phyloP scores from a whole-genome alignment of 208 protist species.

The Trypanosoma boissoni region DNA sequence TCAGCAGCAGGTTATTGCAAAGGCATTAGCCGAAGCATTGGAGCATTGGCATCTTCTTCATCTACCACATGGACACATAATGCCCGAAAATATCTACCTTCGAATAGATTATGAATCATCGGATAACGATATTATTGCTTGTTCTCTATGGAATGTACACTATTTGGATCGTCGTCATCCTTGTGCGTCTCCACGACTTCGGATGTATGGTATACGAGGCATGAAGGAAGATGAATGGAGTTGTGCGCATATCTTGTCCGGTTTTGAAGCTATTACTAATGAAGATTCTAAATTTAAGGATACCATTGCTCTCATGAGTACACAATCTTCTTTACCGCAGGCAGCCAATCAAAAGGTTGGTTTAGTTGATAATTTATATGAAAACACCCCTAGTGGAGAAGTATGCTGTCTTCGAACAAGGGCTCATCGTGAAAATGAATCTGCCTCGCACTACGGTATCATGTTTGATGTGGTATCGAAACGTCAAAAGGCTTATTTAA shows the following conservation, averaged over 20 bases:
- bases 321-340: slow-evolving; percentile 41
- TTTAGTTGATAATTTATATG: slow-evolving; percentile 45
- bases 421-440: slow-evolving; percentile 30
- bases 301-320: slow-evolving; percentile 26
- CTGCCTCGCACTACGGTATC: slow-evolving; percentile 86
- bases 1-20: slow-evolving; percentile 37
- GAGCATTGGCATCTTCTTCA: slow-evolving; percentile 88
- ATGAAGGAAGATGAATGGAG: slow-evolving; percentile 62
- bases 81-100: slow-evolving; percentile 72
- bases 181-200: slow-evolving; percentile 53
- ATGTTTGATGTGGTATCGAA: slow-evolving; percentile 91
- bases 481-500: slow-evolving; percentile 58
- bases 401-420: slow-evolving; percentile 60
- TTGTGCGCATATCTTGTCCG: slow-evolving; percentile 41
- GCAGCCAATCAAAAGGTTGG: slow-evolving; percentile 46
- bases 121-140: slow-evolving; percentile 40
- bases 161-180: slow-evolving; percentile 30
- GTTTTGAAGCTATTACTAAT: slow-evolving; percentile 22
- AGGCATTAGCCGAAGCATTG: slow-evolving; percentile 61
- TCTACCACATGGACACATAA: slow-evolving; percentile 63
- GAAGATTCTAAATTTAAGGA: slow-evolving; percentile 30
- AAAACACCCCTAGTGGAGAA: slow-evolving; percentile 42
- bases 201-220: slow-evolving; percentile 33
- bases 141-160: slow-evolving; percentile 56
- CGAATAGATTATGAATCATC: slow-evolving; percentile 29